Evolutionary conservation across 2,329 filamentous ascomycete genomes (phyloP).

Genomic region (Alternaria viburni): DNA sequence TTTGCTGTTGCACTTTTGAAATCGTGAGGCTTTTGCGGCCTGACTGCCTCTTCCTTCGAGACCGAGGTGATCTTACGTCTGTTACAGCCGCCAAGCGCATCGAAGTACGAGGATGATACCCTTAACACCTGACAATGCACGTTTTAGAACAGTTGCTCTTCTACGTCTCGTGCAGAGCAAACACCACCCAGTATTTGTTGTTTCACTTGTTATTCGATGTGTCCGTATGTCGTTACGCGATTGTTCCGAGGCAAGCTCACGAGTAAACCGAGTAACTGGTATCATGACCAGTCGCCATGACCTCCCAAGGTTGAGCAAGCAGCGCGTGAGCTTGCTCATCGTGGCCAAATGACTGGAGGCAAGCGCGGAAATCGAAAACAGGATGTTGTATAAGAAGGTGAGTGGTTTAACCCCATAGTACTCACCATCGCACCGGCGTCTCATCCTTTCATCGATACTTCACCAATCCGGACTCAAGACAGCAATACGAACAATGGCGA

Average conservation of each 20-base stretch:
- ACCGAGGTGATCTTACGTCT: neutral
- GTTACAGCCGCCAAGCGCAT: neutral
- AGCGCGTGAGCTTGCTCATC: neutral
- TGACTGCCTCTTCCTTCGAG: neutral
- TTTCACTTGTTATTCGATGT: neutral
- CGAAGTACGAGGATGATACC: neutral
- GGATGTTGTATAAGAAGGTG: neutral
- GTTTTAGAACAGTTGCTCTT: neutral
- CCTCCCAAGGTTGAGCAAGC: neutral
- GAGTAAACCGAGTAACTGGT: neutral
- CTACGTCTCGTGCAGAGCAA: neutral
- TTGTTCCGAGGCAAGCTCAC: neutral
- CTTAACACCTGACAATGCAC: neutral
- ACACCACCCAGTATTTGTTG: neutral
- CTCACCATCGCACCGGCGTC: neutral
- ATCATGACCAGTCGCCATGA: neutral
- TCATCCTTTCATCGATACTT: neutral
- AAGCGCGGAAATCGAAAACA: neutral
- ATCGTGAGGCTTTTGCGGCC: neutral
- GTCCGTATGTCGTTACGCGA: neutral
- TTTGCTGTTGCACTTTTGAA: neutral
- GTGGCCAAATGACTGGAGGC: neutral
- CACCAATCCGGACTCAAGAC: neutral
- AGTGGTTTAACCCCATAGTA: neutral
- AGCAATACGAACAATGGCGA: neutral